These are phyloP conservation scores for Talaromyces marneffei DNA, from an alignment of 2,329 filamentous ascomycete genomes.

Conservation along the genomic window DNA sequence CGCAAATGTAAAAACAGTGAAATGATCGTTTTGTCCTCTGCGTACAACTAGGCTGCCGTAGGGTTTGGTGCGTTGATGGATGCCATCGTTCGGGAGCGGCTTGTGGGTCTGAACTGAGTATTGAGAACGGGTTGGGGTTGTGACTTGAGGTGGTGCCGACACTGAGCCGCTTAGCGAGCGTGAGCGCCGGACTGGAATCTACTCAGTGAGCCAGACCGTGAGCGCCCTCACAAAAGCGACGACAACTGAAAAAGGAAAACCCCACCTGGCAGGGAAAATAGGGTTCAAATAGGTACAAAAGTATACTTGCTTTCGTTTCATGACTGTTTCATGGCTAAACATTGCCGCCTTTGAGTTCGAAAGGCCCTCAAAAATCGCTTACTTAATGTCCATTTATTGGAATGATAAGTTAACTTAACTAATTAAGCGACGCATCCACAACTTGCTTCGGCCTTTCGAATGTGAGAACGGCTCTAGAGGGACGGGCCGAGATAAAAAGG, in stretches of 20 bases:
- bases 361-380: no score
- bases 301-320: background rate
- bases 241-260: background rate
- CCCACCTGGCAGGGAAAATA: conserved; percentile 1
- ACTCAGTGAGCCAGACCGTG: background rate
- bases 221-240: conserved; percentile 4
- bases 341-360: background rate
- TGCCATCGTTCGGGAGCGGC: no score
- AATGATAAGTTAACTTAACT: background rate
- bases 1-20: no score
- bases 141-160: no score
- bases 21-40: no score
- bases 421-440: background rate
- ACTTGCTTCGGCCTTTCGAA: background rate
- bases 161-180: background rate
- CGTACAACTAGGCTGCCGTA: no score
- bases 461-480: background rate
- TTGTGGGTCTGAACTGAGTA: no score
- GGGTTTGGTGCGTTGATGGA: no score
- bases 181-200: conserved; percentile 4
- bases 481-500: background rate
- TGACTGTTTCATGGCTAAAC: background rate
- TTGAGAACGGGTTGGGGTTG: no score
- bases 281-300: conserved; percentile 1
- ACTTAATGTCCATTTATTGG: no score